Evolutionary conservation across 108 stramenopile species (phyloP).

Genomic region (Cyclostephanos tholiformis): DNA sequence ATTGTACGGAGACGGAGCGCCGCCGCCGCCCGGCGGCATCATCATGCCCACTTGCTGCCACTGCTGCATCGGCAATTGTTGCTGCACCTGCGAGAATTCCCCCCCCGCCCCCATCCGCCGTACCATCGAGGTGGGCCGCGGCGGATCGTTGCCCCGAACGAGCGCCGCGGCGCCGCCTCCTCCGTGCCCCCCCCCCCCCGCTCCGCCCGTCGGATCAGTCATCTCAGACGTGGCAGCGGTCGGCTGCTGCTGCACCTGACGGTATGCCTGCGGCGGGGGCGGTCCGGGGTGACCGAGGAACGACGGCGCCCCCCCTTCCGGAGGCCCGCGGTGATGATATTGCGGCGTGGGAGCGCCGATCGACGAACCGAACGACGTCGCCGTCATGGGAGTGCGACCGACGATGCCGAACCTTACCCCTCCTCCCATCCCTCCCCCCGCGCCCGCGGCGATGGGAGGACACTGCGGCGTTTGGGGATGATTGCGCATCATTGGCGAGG

Average conservation of each 20-base stretch:
- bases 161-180: slow-evolving; percentile 35
- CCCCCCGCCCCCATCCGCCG: slow-evolving; percentile 7
- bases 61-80: slow-evolving; percentile 5
- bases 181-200: slow-evolving; percentile 11
- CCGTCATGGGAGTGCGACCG: slow-evolving; percentile 32
- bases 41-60: slow-evolving; percentile 8
- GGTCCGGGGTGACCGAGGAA: too few species aligned
- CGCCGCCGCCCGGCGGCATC: too few species aligned
- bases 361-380: slow-evolving; percentile 25
- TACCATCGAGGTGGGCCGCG: slow-evolving; percentile 46
- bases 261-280: too few species aligned
- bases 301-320: too few species aligned
- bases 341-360: slow-evolving; percentile 5
- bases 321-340: not conserved
- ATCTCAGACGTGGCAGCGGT: not conserved
- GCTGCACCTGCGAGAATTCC: slow-evolving; percentile 4
- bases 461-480: not conserved
- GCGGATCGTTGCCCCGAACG: slow-evolving; percentile 35
- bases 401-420: slow-evolving; percentile 22
- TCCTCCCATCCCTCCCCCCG: not conserved
- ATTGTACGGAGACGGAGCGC: slow-evolving; percentile 38
- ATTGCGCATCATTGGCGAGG: too few species aligned
- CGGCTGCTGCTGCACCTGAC: too few species aligned
- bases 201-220: not conserved
- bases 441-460: not conserved